Percentiles rank a stretch among this genome's conserved stretches.
Evolutionary conservation across 2,329 filamentous ascomycete genomes (phyloP).

Genomic region (Teratosphaeria viscida): DNA sequence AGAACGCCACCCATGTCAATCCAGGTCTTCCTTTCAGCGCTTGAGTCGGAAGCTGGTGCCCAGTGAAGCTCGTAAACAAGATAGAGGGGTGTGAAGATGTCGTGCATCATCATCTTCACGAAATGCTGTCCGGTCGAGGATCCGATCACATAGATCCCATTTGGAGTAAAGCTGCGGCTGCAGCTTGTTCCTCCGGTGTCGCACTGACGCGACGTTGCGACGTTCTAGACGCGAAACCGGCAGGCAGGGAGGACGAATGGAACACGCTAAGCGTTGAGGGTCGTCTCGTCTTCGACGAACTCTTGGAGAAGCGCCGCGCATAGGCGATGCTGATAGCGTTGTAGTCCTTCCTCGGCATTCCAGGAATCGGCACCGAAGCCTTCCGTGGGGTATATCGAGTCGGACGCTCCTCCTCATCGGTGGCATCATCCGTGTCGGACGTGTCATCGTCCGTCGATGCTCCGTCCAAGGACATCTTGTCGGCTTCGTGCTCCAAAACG

Average conservation of each 20-base stretch:
- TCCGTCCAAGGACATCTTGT: constrained; percentile 86
- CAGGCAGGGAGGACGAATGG: constrained; percentile 15
- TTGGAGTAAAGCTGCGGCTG: constrained; percentile 68
- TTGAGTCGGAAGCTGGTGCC: constrained; percentile 26
- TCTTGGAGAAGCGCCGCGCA: constrained; percentile 13
- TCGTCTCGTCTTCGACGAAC: constrained; percentile 14
- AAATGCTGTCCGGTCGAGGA: neutral
- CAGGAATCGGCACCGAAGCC: constrained; percentile 35
- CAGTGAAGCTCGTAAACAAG: constrained; percentile 18
- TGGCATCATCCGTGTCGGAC: constrained; percentile 50
- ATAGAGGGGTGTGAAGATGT: constrained; percentile 1
- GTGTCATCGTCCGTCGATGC: constrained; percentile 60
- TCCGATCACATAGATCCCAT: constrained; percentile 55
- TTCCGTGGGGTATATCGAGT: constrained; percentile 62
- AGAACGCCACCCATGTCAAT: constrained; percentile 22
- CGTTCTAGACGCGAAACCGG: constrained; percentile 5
- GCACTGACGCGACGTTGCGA: constrained; percentile 5
- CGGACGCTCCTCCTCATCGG: constrained; percentile 94
- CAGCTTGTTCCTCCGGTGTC: constrained; percentile 67
- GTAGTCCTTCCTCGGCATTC: constrained; percentile 16
- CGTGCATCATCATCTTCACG: neutral
- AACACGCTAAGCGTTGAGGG: neutral
- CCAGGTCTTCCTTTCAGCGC: constrained; percentile 26
- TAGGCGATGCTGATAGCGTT: constrained; percentile 21
- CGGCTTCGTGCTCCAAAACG: constrained; percentile 75